Percentiles rank a stretch among this genome's conserved stretches.
phyloP scores from a whole-genome alignment of 1,284 basidiomycete species.

The Ceratobasidium sp. region DNA sequence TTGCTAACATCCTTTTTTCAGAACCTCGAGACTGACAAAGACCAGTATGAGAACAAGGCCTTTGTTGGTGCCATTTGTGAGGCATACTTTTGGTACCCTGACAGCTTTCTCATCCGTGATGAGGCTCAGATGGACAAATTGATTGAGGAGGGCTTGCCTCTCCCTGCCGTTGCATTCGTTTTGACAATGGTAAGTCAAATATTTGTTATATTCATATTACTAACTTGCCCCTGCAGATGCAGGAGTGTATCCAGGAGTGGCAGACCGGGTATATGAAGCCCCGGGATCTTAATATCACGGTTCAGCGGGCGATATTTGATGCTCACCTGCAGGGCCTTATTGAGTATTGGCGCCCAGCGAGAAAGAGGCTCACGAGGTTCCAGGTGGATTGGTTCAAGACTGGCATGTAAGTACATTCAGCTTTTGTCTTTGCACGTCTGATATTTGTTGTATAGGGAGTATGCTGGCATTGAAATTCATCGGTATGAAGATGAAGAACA shows the following conservation, averaged over 20 bases:
- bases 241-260: conserved; percentile 3
- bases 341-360: background rate
- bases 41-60: background rate
- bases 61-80: background rate
- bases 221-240: conserved; percentile 3
- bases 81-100: background rate
- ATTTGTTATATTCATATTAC: background rate
- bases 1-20: background rate
- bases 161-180: conserved; percentile 9
- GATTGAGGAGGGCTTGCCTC: background rate
- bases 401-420: background rate
- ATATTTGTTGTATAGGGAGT: background rate
- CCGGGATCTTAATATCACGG: background rate
- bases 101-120: background rate
- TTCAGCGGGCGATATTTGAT: background rate
- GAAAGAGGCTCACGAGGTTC: background rate
- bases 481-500: background rate
- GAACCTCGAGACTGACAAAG: background rate
- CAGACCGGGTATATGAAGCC: background rate
- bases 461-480: background rate
- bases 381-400: background rate
- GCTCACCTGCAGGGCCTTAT: background rate
- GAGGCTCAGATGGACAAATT: background rate
- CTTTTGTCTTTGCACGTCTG: background rate
- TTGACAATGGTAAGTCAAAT: conserved; percentile 3